phyloP scores from a whole-genome alignment of 352 stramenopile genomes.

The Thalassiosira mediterranea region DNA sequence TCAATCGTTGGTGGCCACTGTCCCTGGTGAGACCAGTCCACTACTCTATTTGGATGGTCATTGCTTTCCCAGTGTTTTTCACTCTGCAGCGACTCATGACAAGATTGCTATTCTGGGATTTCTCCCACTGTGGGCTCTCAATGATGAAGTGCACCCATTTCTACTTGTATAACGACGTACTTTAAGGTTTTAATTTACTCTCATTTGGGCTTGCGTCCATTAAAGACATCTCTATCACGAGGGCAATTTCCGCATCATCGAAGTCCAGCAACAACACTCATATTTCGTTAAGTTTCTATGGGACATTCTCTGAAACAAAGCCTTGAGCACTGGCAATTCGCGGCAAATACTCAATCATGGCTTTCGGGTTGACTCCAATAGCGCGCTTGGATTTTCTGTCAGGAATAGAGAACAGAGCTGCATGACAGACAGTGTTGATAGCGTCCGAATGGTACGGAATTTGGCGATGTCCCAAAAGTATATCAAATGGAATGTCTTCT shows the following conservation, averaged over 20 bases:
- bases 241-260: background rate
- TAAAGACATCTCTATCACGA: background rate
- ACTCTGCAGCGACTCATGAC: constrained; percentile 6
- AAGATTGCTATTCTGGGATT: constrained; percentile 5
- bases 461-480: constrained; percentile 26
- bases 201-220: background rate
- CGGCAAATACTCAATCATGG: constrained; percentile 7
- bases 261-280: background rate
- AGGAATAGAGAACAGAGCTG: background rate
- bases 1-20: constrained; percentile 4
- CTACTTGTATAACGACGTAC: constrained; percentile 2
- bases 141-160: background rate
- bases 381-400: constrained; percentile 8
- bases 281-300: no score
- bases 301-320: constrained; percentile 8
- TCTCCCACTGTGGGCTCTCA: background rate
- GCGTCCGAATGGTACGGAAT: constrained; percentile 5
- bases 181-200: no score
- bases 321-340: constrained; percentile 11
- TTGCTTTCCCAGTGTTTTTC: constrained; percentile 2
- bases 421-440: constrained; percentile 16
- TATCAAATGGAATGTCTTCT: constrained; percentile 23
- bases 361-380: constrained; percentile 15
- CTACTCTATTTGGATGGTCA: background rate
- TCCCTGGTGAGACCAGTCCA: background rate